Conservation (phyloP, 805 yeast genomes). For the Ogataea siamensis region DNA sequence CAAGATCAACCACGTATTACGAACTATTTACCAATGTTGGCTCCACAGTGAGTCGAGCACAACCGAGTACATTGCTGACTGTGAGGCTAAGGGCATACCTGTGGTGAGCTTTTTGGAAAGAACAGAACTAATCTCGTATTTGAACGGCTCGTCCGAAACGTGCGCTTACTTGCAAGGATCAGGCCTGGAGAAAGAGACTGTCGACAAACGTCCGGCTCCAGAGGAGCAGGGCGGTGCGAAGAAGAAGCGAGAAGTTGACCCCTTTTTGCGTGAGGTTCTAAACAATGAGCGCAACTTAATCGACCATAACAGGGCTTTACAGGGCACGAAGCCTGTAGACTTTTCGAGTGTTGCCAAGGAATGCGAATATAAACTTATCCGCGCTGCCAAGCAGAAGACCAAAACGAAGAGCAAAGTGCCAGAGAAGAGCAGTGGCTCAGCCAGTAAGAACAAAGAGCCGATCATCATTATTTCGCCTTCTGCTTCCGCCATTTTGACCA, state of each 20-base stretch:
- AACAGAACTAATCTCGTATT: constrained; percentile 79
- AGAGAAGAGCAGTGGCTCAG: constrained; percentile 4
- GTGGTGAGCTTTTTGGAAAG: constrained; percentile 82
- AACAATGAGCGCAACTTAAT: constrained; percentile 42
- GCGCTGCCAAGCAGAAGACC: constrained; percentile 42
- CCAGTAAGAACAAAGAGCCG: constrained; percentile 48
- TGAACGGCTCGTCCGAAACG: constrained; percentile 62
- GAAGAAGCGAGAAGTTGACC: constrained; percentile 39
- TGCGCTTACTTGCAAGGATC: constrained; percentile 49
- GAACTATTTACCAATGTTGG: constrained; percentile 77
- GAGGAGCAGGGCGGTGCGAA: constrained; percentile 9
- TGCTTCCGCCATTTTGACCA: constrained; percentile 66
- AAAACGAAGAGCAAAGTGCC: constrained; percentile 16
- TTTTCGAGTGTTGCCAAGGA: constrained; percentile 69
- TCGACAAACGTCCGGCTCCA: constrained; percentile 5
- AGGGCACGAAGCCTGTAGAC: constrained; percentile 66
- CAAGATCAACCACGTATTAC: constrained; percentile 41
- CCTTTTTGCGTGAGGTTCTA: constrained; percentile 46
- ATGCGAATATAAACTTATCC: constrained; percentile 56
- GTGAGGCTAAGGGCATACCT: constrained; percentile 59
- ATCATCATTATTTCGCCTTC: constrained; percentile 77
- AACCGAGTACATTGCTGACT: constrained; percentile 76
- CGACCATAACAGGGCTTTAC: constrained; percentile 40
- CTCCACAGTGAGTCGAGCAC: constrained; percentile 66
- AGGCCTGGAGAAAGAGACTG: neutral